phyloP scores from a whole-genome alignment of 257 asterid genomes.

The Orobanche coerulescens region DNA sequence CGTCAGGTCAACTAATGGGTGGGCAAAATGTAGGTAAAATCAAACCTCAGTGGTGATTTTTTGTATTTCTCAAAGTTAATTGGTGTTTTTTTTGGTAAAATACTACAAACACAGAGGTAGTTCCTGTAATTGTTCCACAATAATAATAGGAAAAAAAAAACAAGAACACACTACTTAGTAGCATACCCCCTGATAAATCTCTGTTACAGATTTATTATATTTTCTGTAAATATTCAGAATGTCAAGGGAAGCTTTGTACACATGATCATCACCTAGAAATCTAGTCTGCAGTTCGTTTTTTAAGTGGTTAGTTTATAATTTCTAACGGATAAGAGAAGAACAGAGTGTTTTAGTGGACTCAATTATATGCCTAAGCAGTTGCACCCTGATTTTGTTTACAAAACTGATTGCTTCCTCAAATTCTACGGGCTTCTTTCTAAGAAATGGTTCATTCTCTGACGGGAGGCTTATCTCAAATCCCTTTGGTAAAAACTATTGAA shows the following conservation, averaged over 20 bases:
- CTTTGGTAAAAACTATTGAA: slow-evolving; percentile 83
- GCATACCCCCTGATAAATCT: slow-evolving; percentile 76
- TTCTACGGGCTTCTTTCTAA: slow-evolving; percentile 56
- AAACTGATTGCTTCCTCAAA: slow-evolving; percentile 75
- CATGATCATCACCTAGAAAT: slow-evolving; percentile 73
- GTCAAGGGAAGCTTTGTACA: slow-evolving; percentile 77
- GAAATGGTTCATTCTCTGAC: slow-evolving; percentile 49
- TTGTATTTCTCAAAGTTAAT: no score
- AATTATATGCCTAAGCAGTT: slow-evolving; percentile 24
- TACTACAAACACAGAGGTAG: no score
- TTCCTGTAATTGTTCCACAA: no score
- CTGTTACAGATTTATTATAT: slow-evolving; percentile 56
- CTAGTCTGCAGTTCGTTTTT: slow-evolving; percentile 57
- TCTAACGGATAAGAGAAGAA: slow-evolving; percentile 1
- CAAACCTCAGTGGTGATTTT: no score
- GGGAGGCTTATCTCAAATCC: slow-evolving; percentile 68
- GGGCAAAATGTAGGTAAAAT: no score
- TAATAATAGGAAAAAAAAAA: neutral
- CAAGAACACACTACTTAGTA: slow-evolving; percentile 17
- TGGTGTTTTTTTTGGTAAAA: no score
- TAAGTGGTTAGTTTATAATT: slow-evolving; percentile 23
- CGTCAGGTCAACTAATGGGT: no score
- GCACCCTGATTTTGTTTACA: slow-evolving; percentile 79
- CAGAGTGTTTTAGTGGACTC: neutral
- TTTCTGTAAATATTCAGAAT: slow-evolving; percentile 75